A percentile compares a stretch with the other conserved stretches of the same genome.
Evolutionary conservation across 1,284 basidiomycete genomes (phyloP).

Genomic region (Grifola frondosa): DNA sequence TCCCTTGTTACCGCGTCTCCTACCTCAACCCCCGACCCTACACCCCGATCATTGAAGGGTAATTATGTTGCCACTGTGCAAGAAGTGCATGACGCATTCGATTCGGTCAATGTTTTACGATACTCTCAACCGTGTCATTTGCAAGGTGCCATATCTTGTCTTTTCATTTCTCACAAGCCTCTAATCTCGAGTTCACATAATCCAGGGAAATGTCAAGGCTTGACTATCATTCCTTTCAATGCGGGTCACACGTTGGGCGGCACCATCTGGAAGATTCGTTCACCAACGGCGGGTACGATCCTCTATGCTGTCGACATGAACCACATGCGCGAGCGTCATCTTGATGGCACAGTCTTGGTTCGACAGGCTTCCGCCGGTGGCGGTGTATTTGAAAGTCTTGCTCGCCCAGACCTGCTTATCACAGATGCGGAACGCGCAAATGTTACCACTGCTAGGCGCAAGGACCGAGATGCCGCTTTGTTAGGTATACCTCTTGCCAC

Average conservation of each 20-base stretch:
- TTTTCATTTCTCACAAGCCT: not conserved
- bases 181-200: slow-evolving; percentile 2
- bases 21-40: slow-evolving; percentile 3
- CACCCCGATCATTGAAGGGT: slow-evolving; percentile 24
- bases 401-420: slow-evolving; percentile 89
- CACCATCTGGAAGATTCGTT: slow-evolving; percentile 98
- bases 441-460: slow-evolving; percentile 82
- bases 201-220: slow-evolving; percentile 82
- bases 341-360: slow-evolving; percentile 91
- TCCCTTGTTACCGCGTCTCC: slow-evolving; percentile 1
- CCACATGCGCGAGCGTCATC: slow-evolving; percentile 94
- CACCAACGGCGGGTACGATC: slow-evolving; percentile 93
- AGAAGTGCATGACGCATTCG: slow-evolving; percentile 94
- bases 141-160: slow-evolving; percentile 70
- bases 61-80: slow-evolving; percentile 76
- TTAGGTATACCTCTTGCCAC: slow-evolving; percentile 54
- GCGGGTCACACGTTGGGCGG: slow-evolving; percentile 96
- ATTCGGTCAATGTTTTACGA: slow-evolving; percentile 86
- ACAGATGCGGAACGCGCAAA: slow-evolving; percentile 87
- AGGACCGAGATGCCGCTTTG: slow-evolving; percentile 88
- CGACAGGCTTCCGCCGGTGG: slow-evolving; percentile 56
- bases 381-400: slow-evolving; percentile 84
- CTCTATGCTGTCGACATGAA: slow-evolving; percentile 96
- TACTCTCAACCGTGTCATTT: slow-evolving; percentile 97
- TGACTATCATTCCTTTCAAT: slow-evolving; percentile 95